Conservation (phyloP, 164 flowering plant genomes). For the Chimonanthus praecox region DNA sequence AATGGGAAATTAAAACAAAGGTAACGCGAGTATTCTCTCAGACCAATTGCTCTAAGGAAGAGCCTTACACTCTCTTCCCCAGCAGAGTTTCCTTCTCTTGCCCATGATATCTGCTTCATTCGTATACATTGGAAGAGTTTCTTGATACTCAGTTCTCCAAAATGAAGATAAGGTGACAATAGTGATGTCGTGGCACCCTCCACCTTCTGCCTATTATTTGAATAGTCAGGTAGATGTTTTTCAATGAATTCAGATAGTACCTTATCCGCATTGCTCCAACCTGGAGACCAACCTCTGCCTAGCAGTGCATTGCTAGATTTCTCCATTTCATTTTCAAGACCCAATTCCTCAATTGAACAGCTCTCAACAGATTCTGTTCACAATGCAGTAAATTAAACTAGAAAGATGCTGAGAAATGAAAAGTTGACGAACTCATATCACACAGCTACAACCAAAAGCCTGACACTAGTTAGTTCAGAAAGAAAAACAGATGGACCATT, state of each 20-base stretch:
- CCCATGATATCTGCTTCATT: conserved; percentile 67
- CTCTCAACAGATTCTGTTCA: conserved; percentile 41
- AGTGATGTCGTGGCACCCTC: conserved; percentile 63
- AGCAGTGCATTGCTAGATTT: conserved; percentile 83
- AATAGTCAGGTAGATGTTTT: conserved; percentile 48
- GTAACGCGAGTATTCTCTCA: conserved; percentile 87
- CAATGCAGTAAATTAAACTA: conserved; percentile 7
- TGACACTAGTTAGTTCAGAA: background rate
- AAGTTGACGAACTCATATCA: background rate
- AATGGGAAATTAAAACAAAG: conserved; percentile 89
- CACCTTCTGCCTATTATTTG: conserved; percentile 49
- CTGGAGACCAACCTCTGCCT: conserved; percentile 87
- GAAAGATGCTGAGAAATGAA: background rate
- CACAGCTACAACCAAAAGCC: background rate
- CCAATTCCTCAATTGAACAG: conserved; percentile 69
- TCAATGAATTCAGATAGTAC: conserved; percentile 55
- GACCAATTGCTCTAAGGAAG: conserved; percentile 72
- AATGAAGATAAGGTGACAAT: conserved; percentile 84
- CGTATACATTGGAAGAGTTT: conserved; percentile 58
- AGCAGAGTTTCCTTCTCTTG: conserved; percentile 41
- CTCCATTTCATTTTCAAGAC: conserved; percentile 78
- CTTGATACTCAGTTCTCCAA: conserved; percentile 77
- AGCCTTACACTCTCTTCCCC: conserved; percentile 56
- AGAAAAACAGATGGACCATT: background rate
- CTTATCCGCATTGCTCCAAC: conserved; percentile 86